These are phyloP conservation scores for Wickerhamiella allomyrinae DNA, from an alignment of 805 yeast species.

Conservation along the genomic window DNA sequence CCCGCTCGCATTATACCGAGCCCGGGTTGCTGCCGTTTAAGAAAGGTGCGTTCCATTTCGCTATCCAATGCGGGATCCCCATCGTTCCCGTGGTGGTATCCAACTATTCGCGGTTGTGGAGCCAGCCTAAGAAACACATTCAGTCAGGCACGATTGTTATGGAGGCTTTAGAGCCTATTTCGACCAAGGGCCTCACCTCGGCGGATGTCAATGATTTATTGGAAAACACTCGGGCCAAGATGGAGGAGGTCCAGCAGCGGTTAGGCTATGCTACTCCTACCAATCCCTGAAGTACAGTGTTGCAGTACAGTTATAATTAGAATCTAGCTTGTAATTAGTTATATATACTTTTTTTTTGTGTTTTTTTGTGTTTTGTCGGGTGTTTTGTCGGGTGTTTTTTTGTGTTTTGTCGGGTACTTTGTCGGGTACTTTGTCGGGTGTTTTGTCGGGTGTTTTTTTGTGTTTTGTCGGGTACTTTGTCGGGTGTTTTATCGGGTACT, in stretches of 20 bases:
- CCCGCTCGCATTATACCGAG: conserved; percentile 62
- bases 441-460: too few relatives aligned
- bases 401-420: too few relatives aligned
- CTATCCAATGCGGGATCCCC: conserved; percentile 83
- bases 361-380: too few relatives aligned
- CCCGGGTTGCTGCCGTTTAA: conserved; percentile 76
- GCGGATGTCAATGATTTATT: conserved; percentile 57
- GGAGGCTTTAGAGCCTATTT: conserved; percentile 68
- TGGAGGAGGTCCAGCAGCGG: conserved; percentile 30
- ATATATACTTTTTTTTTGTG: too few relatives aligned
- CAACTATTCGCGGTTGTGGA: conserved; percentile 65
- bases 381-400: too few relatives aligned
- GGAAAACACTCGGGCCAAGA: conserved; percentile 39
- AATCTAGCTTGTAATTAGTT: too few relatives aligned
- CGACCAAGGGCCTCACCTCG: conserved; percentile 52
- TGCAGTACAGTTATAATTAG: too few relatives aligned
- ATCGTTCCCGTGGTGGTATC: conserved; percentile 78
- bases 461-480: too few relatives aligned
- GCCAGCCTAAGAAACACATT: conserved; percentile 25
- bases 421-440: too few relatives aligned
- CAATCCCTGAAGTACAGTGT: too few relatives aligned
- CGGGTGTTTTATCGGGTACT: too few relatives aligned
- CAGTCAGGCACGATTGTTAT: conserved; percentile 55
- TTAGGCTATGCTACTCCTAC: conserved; percentile 20
- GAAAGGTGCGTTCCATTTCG: conserved; percentile 96